Conservation (phyloP, 2,329 filamentous ascomycete genomes). For the Setomelanomma holmii region DNA sequence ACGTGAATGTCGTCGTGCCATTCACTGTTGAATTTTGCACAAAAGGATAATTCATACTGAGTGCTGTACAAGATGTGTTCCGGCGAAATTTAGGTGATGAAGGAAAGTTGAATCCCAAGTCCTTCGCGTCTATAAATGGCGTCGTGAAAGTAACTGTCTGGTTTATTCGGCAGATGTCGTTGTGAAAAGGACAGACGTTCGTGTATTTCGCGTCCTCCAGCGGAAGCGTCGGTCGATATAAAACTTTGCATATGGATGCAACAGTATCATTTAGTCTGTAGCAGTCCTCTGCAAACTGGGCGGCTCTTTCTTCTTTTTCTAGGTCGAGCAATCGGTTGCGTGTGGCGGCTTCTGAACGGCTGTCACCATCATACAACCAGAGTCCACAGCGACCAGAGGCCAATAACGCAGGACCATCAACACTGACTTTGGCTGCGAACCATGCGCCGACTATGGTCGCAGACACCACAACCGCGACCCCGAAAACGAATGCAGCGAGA, state of each 20-base stretch:
- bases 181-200: conserved; percentile 2
- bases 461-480: not conserved
- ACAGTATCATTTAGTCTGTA: not conserved
- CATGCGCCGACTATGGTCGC: not conserved
- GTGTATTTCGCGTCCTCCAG: not conserved
- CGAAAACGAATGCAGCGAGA: not conserved
- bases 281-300: conserved; percentile 2
- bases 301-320: conserved; percentile 6
- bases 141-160: conserved; percentile 5
- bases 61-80: conserved; percentile 2
- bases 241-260: not conserved
- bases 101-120: conserved; percentile 6
- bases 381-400: conserved; percentile 2
- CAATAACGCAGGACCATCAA: not conserved
- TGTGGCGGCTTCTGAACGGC: not conserved
- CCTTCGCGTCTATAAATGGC: not conserved
- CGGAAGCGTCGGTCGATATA: not conserved
- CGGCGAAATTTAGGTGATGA: not conserved
- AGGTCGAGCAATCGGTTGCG: conserved; percentile 2
- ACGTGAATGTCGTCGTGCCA: conserved; percentile 6
- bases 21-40: conserved; percentile 4
- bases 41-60: conserved; percentile 8
- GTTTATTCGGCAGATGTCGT: conserved; percentile 1
- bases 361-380: conserved; percentile 1
- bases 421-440: not conserved